Evolutionary conservation across 495 filamentous ascomycete genomes (phyloP).

Genomic region (Bacidia rubella): DNA sequence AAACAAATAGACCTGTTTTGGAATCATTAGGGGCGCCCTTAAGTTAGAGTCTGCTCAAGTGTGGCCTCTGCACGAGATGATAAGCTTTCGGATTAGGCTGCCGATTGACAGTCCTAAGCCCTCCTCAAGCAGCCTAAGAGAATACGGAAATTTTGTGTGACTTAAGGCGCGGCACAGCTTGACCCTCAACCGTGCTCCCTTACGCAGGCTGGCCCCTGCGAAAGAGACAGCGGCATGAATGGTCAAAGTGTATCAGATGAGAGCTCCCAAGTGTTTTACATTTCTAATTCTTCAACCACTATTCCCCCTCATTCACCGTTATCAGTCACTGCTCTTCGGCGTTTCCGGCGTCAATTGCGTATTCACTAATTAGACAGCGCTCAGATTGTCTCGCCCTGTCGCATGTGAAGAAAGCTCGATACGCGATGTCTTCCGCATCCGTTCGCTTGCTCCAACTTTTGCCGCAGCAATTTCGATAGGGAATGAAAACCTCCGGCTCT

Average conservation of each 20-base stretch:
- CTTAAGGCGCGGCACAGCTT: background rate
- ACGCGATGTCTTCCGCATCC: slow-evolving; percentile 15
- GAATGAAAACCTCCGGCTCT: slow-evolving; percentile 3
- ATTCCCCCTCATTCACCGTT: background rate
- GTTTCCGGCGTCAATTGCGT: slow-evolving; percentile 4
- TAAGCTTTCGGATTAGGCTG: background rate
- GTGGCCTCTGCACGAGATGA: background rate
- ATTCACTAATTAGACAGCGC: background rate
- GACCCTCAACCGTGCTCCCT: no score
- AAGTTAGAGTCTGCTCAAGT: no score
- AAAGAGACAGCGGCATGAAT: no score
- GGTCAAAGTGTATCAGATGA: background rate
- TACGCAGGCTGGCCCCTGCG: no score
- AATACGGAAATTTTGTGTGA: background rate
- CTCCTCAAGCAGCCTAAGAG: no score
- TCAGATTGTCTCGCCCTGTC: slow-evolving; percentile 9
- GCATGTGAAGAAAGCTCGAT: slow-evolving; percentile 8
- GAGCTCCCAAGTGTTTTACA: background rate
- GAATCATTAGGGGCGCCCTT: no score
- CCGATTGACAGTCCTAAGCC: background rate
- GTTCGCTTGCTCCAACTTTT: slow-evolving; percentile 14
- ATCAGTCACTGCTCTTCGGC: background rate
- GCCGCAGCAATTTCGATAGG: slow-evolving; percentile 3
- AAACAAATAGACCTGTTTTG: no score
- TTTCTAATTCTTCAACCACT: background rate